Conservation (phyloP, 768 basidiomycete genomes). For the Mycena haematopus region DNA sequence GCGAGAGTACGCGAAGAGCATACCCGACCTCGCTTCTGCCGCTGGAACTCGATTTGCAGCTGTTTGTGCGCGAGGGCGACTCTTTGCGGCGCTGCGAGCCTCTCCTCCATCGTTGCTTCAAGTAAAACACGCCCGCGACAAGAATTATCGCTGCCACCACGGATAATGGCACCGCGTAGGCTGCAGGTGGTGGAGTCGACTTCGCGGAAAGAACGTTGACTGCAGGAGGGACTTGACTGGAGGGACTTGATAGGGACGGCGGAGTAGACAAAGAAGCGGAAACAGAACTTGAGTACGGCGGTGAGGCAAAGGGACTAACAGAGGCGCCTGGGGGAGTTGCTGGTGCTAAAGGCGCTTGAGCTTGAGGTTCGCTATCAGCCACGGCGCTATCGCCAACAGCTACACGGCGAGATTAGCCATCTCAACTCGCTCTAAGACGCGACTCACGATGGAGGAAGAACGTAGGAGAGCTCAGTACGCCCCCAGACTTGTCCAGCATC, state of each 20-base stretch:
- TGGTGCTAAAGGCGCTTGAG: conserved; percentile 22
- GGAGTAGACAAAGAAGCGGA: neutral
- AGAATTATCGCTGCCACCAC: conserved; percentile 40
- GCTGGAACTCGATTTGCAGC: conserved; percentile 25
- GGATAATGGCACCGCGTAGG: conserved; percentile 43
- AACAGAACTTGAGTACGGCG: conserved; percentile 12
- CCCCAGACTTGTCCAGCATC: conserved; percentile 12
- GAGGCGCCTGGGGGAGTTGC: neutral
- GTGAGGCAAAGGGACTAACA: neutral
- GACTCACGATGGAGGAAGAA: conserved; percentile 26
- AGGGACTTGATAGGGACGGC: neutral
- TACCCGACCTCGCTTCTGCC: conserved; percentile 30
- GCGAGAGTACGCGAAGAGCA: conserved; percentile 30
- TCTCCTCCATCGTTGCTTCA: conserved; percentile 38
- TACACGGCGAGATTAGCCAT: neutral
- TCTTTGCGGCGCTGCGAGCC: conserved; percentile 31
- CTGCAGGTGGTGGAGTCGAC: conserved; percentile 35
- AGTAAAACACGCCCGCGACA: conserved; percentile 36
- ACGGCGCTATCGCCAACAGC: conserved; percentile 12
- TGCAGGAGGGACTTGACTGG: conserved; percentile 1
- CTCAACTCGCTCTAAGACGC: neutral
- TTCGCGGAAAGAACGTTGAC: conserved; percentile 33
- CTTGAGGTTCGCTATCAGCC: conserved; percentile 19
- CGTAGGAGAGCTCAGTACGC: conserved; percentile 15
- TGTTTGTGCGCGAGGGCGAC: conserved; percentile 26